Base-by-base conservation (phyloP, 148 eudicot species). In the Dianthus caryophyllus region DNA sequence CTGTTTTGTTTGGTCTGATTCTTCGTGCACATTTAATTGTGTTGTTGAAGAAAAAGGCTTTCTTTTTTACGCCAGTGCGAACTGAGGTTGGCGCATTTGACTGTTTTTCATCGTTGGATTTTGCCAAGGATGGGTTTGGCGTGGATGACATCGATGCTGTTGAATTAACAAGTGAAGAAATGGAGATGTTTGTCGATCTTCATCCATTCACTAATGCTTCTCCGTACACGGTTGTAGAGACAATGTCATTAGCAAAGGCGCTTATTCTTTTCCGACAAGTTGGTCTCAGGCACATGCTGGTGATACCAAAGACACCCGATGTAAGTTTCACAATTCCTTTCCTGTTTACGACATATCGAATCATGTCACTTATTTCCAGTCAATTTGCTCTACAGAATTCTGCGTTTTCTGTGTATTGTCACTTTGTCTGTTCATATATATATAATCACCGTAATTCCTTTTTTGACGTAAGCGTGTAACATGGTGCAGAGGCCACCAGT, bases 161-260 rank as follows among this genome's bases (percentile, higher is more conserved):
- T 8, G 71, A 73, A 36, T 67, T 94, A 75, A 80, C 81, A 16
- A 79, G 79, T 9, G 98, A 90, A 68, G 98, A 94, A 66, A 76
- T 94, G 97, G 90, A 94, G 51, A 94, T 86, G 98, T 90, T 70
- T 73, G 71, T 94, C 27, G 97, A 94, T 79, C 83, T 94, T 76
- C 97, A 90, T 72, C 92, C 90, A 1, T 88, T 84, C 68, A 82
- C 83, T 11, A 94, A 94, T 70, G 80, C 96, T 18, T 90, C 98
- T 15, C 98, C 98, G 0, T 94, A 83, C 53, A 86, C 96, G 26
- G 96, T 94, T 33, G 90, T 84, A 61, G 98, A 94, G 80, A 82
- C 90, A 25, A 86, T 94, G 96, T 94, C 98, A 16, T 48, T 94
- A n/a, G 98, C 92, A 5, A 94, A 94, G 85, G 98, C 96, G 48